Percentiles rank a stretch among this genome's conserved stretches.
Conservation (phyloP, 2,329 filamentous ascomycete genomes). For the Sarocladium strictum region DNA sequence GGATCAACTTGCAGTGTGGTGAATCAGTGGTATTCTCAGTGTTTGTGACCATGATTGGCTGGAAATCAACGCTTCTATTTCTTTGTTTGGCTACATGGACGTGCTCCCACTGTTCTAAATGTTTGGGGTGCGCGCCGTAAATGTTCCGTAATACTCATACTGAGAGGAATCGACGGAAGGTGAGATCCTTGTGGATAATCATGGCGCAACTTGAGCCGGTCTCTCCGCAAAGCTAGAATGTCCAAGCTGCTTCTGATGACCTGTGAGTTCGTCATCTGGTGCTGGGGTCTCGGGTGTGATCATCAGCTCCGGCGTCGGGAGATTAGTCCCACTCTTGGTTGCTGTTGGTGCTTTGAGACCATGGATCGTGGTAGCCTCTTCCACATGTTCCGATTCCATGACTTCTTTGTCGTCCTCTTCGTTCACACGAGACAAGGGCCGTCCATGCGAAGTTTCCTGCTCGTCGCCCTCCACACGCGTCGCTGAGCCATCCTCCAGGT, state of each 20-base stretch:
- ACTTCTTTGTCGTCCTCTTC: constrained; percentile 31
- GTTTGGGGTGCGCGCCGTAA: background rate
- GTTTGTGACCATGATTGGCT: background rate
- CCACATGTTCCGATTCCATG: constrained; percentile 24
- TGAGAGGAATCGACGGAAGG: background rate
- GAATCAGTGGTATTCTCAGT: background rate
- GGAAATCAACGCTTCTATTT: background rate
- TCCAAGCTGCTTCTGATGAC: constrained; percentile 39
- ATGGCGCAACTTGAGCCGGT: constrained; percentile 27
- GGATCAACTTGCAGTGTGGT: background rate
- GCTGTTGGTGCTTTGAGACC: background rate
- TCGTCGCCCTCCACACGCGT: constrained; percentile 20
- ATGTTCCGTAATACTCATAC: background rate
- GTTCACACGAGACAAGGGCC: constrained; percentile 29
- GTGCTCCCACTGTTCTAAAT: background rate
- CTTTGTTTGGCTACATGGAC: background rate
- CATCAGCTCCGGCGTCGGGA: constrained; percentile 35
- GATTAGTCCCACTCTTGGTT: constrained; percentile 10
- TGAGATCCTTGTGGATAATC: background rate
- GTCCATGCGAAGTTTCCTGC: constrained; percentile 14
- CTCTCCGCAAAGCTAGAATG: constrained; percentile 30
- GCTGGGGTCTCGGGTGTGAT: constrained; percentile 46
- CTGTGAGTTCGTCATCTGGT: constrained; percentile 23
- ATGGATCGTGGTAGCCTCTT: constrained; percentile 16
- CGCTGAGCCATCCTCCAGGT: constrained; percentile 41